Evolutionary conservation across 1,139 yeast species (phyloP).

Genomic region (Eremothecium cymbalariae): DNA sequence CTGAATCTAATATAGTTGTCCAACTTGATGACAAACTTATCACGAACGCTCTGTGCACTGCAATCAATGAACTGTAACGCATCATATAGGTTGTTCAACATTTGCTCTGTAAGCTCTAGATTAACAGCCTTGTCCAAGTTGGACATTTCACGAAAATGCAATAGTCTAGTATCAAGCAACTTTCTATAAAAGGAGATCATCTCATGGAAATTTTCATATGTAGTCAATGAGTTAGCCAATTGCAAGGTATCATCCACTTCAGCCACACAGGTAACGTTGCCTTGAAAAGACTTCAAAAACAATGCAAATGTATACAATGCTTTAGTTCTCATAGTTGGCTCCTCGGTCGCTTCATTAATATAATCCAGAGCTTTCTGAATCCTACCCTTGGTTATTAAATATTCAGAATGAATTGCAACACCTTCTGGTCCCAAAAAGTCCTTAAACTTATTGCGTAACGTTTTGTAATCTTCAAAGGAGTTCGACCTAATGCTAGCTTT

Average conservation of each 20-base stretch:
- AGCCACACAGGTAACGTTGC: conserved; percentile 10
- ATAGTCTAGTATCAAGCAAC: conserved; percentile 10
- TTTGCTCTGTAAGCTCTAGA: conserved; percentile 22
- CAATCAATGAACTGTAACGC: conserved; percentile 18
- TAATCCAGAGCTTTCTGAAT: conserved; percentile 20
- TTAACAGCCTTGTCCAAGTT: conserved; percentile 13
- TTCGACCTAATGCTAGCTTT: conserved; percentile 26
- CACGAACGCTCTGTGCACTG: conserved; percentile 8
- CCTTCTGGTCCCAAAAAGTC: conserved; percentile 13
- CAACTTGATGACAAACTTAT: conserved; percentile 15
- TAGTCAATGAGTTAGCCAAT: conserved; percentile 26
- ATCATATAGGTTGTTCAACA: conserved; percentile 26
- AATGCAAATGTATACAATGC: conserved; percentile 20
- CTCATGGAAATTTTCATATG: conserved; percentile 18
- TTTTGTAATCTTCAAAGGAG: conserved; percentile 16
- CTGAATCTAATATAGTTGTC: conserved; percentile 25
- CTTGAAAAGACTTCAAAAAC: conserved; percentile 22
- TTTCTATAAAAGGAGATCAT: conserved; percentile 18
- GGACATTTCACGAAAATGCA: conserved; percentile 9
- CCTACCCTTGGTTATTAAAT: conserved; percentile 18
- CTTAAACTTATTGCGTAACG: conserved; percentile 16
- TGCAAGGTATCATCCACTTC: conserved; percentile 24
- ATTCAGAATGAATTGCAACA: conserved; percentile 21
- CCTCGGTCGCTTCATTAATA: conserved; percentile 12
- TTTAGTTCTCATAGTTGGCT: conserved; percentile 14